Conservation (phyloP, 106 monocot species). For the Posidonia australis region DNA sequence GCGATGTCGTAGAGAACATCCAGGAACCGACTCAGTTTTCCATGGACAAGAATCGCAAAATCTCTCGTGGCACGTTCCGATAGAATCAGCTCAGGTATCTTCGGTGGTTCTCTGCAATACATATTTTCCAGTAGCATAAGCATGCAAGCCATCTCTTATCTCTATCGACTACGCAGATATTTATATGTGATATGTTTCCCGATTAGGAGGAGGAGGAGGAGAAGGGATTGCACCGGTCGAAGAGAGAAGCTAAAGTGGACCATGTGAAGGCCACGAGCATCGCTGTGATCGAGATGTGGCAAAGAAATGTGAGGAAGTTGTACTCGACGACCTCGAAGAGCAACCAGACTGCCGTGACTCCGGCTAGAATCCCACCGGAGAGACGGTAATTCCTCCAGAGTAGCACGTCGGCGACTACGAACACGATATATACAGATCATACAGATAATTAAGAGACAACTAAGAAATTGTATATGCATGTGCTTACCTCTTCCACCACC, state of each 20-base stretch:
- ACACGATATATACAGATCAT: no score
- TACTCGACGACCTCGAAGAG: slow-evolving; percentile 70
- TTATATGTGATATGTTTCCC: no score
- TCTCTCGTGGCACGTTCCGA: slow-evolving; percentile 30
- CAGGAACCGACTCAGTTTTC: slow-evolving; percentile 12
- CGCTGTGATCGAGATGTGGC: slow-evolving; percentile 37
- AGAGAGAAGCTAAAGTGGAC: slow-evolving; percentile 42
- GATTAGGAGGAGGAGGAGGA: no score
- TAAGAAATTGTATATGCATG: no score
- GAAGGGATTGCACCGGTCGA: slow-evolving; percentile 43
- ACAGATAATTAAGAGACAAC: no score
- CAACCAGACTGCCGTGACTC: slow-evolving; percentile 37
- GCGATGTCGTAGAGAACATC: slow-evolving; percentile 40
- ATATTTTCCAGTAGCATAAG: no score
- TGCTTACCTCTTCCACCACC: slow-evolving; percentile 40
- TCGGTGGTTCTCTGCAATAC: slow-evolving; percentile 30
- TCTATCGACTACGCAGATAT: no score
- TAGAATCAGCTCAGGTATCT: slow-evolving; percentile 40
- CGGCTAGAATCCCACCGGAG: slow-evolving; percentile 38
- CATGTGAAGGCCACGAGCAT: slow-evolving; percentile 59
- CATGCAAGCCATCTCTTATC: no score
- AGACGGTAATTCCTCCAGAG: slow-evolving; percentile 54
- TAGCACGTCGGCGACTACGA: slow-evolving; percentile 49
- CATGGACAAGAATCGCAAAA: slow-evolving; percentile 12
- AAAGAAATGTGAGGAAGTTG: slow-evolving; percentile 51